phyloP scores from a whole-genome alignment of 345 rosid genomes.

The Erysimum cheiranthoides region DNA sequence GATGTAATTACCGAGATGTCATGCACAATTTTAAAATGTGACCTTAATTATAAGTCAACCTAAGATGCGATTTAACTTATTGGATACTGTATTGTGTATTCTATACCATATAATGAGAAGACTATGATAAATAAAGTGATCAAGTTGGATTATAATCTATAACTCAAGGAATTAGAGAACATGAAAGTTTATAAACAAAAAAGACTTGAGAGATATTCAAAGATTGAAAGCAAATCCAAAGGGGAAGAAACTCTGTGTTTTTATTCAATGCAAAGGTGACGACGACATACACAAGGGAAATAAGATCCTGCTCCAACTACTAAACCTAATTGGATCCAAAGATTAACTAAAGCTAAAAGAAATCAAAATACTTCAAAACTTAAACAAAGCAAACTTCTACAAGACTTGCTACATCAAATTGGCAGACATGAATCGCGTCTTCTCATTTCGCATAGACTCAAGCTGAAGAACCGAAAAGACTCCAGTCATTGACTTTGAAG shows the following conservation, averaged over 20 bases:
- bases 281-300: not conserved
- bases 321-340: not conserved
- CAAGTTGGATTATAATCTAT: not conserved
- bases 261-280: not conserved
- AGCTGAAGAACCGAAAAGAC: conserved; percentile 59
- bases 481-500: conserved; percentile 80
- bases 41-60: not conserved
- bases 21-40: not conserved
- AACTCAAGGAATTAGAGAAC: not conserved
- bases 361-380: not conserved
- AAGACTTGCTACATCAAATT: not conserved
- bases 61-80: not conserved
- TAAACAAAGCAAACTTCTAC: not conserved
- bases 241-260: not conserved
- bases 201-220: no score
- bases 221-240: no score
- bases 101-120: not conserved
- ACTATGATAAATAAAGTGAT: not conserved
- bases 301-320: not conserved
- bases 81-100: not conserved
- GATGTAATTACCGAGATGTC: not conserved
- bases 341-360: not conserved
- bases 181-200: not conserved
- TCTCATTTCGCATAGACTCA: conserved; percentile 17
- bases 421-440: not conserved